Evolutionary conservation across 208 protist genomes (phyloP), one percentile per base, ranked within the genome.

Genomic region (Plasmodiophora brassicae): DNA sequence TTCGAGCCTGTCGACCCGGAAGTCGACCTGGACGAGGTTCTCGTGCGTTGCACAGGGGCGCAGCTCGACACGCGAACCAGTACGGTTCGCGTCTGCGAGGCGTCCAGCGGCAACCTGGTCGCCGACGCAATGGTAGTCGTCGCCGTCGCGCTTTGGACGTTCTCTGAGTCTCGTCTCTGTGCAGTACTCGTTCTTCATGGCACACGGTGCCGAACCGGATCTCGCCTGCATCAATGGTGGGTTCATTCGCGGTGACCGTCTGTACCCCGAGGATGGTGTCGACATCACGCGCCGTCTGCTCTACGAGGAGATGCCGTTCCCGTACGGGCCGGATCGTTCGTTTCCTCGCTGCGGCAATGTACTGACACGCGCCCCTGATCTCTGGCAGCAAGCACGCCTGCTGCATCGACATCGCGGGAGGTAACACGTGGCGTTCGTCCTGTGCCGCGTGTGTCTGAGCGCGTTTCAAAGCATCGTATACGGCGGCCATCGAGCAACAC

Each of bases 301-400:
- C 10, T 5, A 38, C 41, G 65, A 78, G n/a, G 65, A 78, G n/a
- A 78, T 78, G 65, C 65, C 65, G 32, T 78, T 78, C n/a, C 65
- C 65, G n/a, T n/a, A n/a, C n/a, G n/a, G n/a, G n/a, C n/a, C n/a
- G n/a, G n/a, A n/a, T n/a, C n/a, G n/a, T n/a, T n/a, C n/a, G n/a
- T n/a, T n/a, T n/a, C n/a, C n/a, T n/a, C n/a, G n/a, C n/a, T n/a
- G n/a, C n/a, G n/a, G n/a, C n/a, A n/a, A n/a, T n/a, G n/a, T n/a
- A n/a, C n/a, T n/a, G n/a, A n/a, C n/a, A n/a, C n/a, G n/a, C n/a
- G n/a, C n/a, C n/a, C n/a, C n/a, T n/a, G n/a, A n/a, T n/a, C n/a
- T n/a, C n/a, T n/a, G n/a, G n/a, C n/a, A n/a, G n/a, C 5, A 78
- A 78, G 65, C 32, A 78, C 41, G 65, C 65, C n/a, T n/a, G 32